Base-by-base conservation (phyloP, 305 asterid species). In the Plantago coronopus region DNA sequence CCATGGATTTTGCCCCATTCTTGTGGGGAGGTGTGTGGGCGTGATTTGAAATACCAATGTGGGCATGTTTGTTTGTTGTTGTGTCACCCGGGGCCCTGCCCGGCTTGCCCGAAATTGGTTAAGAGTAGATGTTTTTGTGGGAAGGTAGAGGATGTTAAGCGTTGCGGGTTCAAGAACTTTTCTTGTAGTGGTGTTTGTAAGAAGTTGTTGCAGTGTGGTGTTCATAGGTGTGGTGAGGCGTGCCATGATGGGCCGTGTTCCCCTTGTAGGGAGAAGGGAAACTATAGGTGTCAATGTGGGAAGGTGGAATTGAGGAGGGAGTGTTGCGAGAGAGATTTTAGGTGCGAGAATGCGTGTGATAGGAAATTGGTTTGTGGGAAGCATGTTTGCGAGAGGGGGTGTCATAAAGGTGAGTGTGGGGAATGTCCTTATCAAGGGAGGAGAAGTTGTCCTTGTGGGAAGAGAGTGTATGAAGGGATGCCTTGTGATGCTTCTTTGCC, bases 1-100 rank as follows among this genome's bases (percentile, higher is more conserved):
- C 95, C 98, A 4, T 88, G 98, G 98, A 73, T 88, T 61, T 66
- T 91, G 44, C 98, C 98, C 1, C 98, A 91, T 75, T 91, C 98
- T 17, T 88, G 98, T 62, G 96, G 95, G 7, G 95, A 88, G 69
- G 65, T 91, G 45, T 91, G 98, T 57, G 88, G 87, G 38, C 76
- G 89, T 44, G 73, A 86, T 11, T 72, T 91, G 79, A 77, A 63
- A 43, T 34, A 91, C 61, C 78, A 82, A 14, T 88, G 96, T 18
- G 98, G 98, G 59, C 98, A 88, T 70, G 57, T 68, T 68, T 88
- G 96, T 51, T 68, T 88, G 70, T 57, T 91, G 71, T 43, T 91
- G 68, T 88, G 96, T 61, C 98, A 88, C 74, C 98, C 96, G 0
- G 96, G 98, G 4, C 94, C 91, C 2, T 91, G 96, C 81, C 95